phyloP scores from a whole-genome alignment of 2,329 filamentous ascomycete genomes.

The Malbranchea zuffiana region DNA sequence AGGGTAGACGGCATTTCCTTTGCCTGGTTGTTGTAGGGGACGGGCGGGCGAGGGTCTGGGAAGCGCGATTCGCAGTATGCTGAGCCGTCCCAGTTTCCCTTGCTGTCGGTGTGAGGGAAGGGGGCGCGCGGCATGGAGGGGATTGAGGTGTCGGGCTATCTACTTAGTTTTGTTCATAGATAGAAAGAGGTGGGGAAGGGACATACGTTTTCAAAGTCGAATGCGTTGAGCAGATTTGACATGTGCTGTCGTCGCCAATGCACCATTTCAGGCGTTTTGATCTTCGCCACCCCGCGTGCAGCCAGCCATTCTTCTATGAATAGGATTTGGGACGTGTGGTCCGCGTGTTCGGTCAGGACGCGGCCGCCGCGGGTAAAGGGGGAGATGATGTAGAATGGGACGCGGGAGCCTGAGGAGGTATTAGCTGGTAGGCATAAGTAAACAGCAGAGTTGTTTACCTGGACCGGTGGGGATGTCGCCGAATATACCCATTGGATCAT shows the following conservation, averaged over 20 bases:
- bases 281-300: constrained; percentile 32
- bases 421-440: background rate
- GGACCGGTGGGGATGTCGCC: constrained; percentile 37
- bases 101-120: constrained; percentile 33
- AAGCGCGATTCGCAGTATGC: constrained; percentile 36
- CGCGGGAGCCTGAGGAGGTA: constrained; percentile 32
- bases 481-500: constrained; percentile 35
- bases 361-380: constrained; percentile 45
- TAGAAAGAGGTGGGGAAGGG: background rate
- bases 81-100: constrained; percentile 38
- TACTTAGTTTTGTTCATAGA: constrained; percentile 10
- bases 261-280: constrained; percentile 36
- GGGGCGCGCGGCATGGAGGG: constrained; percentile 38
- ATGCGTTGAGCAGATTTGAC: constrained; percentile 39
- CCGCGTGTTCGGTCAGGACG: constrained; percentile 45
- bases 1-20: constrained; percentile 26
- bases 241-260: constrained; percentile 39
- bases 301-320: constrained; percentile 44
- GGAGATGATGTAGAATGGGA: constrained; percentile 47
- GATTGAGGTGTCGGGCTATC: constrained; percentile 39
- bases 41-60: constrained; percentile 30
- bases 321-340: constrained; percentile 46
- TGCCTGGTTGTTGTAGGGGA: constrained; percentile 39
- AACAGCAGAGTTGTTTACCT: constrained; percentile 13
- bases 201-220: constrained; percentile 34